phyloP scores from a whole-genome alignment of 192 early-diverging fungal species.

The Podila minutissima region DNA sequence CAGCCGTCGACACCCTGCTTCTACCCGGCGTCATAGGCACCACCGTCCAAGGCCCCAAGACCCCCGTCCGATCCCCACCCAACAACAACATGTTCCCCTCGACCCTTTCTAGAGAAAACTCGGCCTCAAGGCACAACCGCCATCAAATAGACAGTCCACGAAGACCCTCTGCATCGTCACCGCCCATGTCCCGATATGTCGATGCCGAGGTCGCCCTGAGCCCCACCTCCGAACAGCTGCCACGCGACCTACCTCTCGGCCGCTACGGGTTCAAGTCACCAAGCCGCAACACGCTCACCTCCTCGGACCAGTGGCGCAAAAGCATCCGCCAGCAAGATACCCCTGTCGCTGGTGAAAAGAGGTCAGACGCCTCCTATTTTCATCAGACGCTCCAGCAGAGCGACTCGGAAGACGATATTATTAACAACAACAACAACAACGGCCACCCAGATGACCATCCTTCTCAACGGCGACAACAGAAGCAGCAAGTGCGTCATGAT shows the following conservation, averaged over 20 bases:
- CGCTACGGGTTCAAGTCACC: not conserved
- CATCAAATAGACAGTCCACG: not conserved
- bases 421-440: conserved; percentile 9
- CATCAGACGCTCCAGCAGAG: not conserved
- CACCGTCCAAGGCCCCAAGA: conserved; percentile 44
- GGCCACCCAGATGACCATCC: not conserved
- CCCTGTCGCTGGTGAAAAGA: not conserved
- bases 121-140: not conserved
- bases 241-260: not conserved
- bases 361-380: conserved; percentile 1
- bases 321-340: conserved; percentile 2
- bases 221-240: not conserved
- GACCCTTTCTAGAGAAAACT: conserved; percentile 3
- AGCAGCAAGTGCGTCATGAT: not conserved
- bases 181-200: conserved; percentile 5
- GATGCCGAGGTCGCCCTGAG: conserved; percentile 16
- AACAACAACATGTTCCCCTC: not conserved
- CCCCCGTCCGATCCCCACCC: conserved; percentile 15
- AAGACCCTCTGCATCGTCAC: not conserved
- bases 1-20: conserved; percentile 16
- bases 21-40: conserved; percentile 39
- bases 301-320: conserved; percentile 1
- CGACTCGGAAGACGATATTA: not conserved
- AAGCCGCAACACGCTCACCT: not conserved
- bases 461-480: not conserved